Evolutionary conservation across 2,329 filamentous ascomycete genomes (phyloP).

Genomic region (Curvularia sp.): DNA sequence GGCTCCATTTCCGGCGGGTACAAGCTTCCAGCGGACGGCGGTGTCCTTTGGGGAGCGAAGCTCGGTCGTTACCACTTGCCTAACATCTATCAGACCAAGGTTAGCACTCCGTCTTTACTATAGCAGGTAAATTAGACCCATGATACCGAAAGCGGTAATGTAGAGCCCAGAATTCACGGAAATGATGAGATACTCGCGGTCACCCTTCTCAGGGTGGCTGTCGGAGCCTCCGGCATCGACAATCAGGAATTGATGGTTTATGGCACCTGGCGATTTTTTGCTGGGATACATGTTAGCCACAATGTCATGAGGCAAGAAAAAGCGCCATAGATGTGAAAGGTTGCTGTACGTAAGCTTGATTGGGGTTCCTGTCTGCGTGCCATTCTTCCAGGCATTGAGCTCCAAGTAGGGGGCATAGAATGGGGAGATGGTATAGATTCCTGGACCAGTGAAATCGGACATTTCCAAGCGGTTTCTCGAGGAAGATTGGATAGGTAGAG

Average conservation of each 20-base stretch:
- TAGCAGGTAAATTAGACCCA: no score
- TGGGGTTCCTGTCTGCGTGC: background rate
- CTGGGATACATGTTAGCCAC: background rate
- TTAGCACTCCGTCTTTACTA: background rate
- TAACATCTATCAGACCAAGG: background rate
- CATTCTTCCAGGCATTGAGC: constrained; percentile 1
- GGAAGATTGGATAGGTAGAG: no score
- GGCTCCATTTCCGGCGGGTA: background rate
- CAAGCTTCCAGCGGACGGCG: constrained; percentile 8
- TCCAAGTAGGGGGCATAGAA: background rate
- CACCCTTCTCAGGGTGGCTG: constrained; percentile 3
- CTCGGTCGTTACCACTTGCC: background rate
- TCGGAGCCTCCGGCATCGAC: background rate
- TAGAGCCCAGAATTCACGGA: constrained; percentile 8
- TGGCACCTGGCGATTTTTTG: background rate
- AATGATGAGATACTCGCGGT: constrained; percentile 15
- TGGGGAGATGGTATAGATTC: constrained; percentile 6
- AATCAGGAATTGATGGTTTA: constrained; percentile 8
- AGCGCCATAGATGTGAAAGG: no score
- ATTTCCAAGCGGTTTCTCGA: background rate
- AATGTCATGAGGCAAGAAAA: background rate
- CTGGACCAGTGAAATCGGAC: constrained; percentile 12
- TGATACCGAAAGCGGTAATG: background rate
- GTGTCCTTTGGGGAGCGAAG: constrained; percentile 1
- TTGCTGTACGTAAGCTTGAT: constrained; percentile 6